Base-by-base conservation (phyloP, 2,329 filamentous ascomycete species). In the Diatrype stigma region DNA sequence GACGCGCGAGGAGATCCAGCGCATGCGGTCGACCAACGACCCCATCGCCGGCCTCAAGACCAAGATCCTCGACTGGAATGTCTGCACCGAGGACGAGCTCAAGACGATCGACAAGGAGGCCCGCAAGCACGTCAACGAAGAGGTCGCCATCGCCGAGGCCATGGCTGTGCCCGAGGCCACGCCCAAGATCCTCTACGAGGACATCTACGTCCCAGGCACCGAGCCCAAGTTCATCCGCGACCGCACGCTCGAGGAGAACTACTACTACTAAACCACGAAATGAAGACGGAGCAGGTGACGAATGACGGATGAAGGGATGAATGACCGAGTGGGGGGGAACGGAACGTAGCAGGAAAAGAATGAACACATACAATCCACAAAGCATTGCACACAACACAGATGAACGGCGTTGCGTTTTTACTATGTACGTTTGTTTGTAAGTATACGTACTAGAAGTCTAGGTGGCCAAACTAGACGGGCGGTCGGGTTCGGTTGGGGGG, bases 21-120 rank as follows among this genome's bases (percentile, higher is more conserved):
- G 93, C 74, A 99, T 99, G 94, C 90, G 94, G 68, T 95, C 89
- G 65, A 99, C 94, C 76, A 90, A 97, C 77, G 94, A 99, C 77
- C 91, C 94, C 62, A 99, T 99, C 68, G 91, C 92, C 66, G 94
- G 94, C 54, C 85, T 99, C 63, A 97, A 97, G 86, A 89, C 94
- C 80, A 96, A 96, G 81, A 87, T 99, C 60, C 78, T 99, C 52
- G 94, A 99, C 75, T 99, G 94, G 94, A 84, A 84, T 54, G 87
- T 99, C 60, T 86, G 86, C 62, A 85, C 81, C 55, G 94, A 99
- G 80, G 92, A 96, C 38, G 93, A 97, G 77, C 86, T 99, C 72
- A 99, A 99, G 88, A 72, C 73, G 60, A 85, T 99, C 62, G 94
- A 99, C 80, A 97, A 96, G 84, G 85, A 95, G 67, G 92, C 94